Evolutionary conservation across 2,329 filamentous ascomycete species (phyloP).

Genomic region (Microascus cirrosus): DNA sequence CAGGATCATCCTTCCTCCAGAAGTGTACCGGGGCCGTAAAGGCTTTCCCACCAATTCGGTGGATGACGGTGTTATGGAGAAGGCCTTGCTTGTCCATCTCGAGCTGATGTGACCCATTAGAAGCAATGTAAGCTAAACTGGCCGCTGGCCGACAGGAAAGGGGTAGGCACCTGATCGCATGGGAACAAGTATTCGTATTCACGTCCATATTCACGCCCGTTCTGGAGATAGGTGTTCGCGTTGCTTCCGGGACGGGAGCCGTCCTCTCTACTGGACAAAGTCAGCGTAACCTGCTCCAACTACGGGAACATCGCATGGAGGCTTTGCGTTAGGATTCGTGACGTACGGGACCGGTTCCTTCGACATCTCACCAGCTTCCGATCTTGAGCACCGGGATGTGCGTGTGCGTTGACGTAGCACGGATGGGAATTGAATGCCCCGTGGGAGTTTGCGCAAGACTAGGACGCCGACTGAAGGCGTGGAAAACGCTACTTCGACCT

Average conservation of each 20-base stretch:
- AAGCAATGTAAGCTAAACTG: background rate
- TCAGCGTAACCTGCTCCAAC: background rate
- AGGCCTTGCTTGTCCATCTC: constrained; percentile 3
- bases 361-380: constrained; percentile 1
- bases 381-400: background rate
- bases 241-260: background rate
- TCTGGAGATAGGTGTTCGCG: background rate
- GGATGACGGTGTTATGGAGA: background rate
- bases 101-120: background rate
- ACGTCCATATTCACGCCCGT: constrained; percentile 5
- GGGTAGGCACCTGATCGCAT: constrained; percentile 1
- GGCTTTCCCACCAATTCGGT: background rate
- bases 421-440: background rate
- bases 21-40: constrained; percentile 6
- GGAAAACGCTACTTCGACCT: background rate
- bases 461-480: background rate
- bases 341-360: constrained; percentile 2
- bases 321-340: background rate
- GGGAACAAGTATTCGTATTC: constrained; percentile 5
- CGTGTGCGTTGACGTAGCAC: background rate
- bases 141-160: background rate
- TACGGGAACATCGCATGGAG: background rate
- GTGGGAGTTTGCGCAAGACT: background rate
- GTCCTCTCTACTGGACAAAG: background rate
- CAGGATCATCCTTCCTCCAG: background rate